Base-by-base conservation (phyloP, 164 flowering plant genomes). In the Dillenia suffruticosa region DNA sequence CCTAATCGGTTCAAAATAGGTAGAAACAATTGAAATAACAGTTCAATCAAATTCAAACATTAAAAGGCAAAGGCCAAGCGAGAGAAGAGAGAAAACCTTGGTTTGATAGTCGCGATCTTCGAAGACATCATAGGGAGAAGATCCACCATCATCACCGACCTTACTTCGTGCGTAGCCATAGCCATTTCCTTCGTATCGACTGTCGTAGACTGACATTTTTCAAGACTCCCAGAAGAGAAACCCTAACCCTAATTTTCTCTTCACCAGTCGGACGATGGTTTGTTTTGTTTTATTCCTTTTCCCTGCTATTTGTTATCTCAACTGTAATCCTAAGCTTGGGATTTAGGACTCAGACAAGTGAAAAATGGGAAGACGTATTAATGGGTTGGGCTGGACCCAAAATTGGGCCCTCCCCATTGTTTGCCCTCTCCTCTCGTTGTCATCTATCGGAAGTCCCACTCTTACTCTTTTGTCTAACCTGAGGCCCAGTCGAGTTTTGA, bases 101-200 rank as follows among this genome's bases (percentile, higher is more conserved):
- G 15, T 66, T 47, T 61, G 77, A 24, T 71, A 68, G 22, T 66
- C 65, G 8, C 71, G 77, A 68, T 77, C 73, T 59, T 77, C 81
- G 45, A 66, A 77, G 3, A 54, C 71, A 53, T 74, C 67, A 62
- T 68, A 74, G 9, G 77, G 73, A 13, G 80, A 77, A 40, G 76
- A 76, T 55, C 72, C 76, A 1, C 70, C 72, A n/a, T 45, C 56
- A 62, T 58, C 68, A 16, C 54, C 65, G 22, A 59, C 65, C 57
- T 61, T 61, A 44, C n/a, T 32, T 2, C 40, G 46, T 3, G 63
- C 54, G 26, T 16, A 40, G 8, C 46, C 53, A 3, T 70, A 67
- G 47, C 51, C 70, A 54, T 62, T 61, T 7, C 65, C 57, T 0
- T 70, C 64, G 46, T 59, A 54, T 45, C 68, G 61, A 44, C 55